Evolutionary conservation across 208 protist species (phyloP).

Genomic region (Ichthyophonus hoferi): DNA sequence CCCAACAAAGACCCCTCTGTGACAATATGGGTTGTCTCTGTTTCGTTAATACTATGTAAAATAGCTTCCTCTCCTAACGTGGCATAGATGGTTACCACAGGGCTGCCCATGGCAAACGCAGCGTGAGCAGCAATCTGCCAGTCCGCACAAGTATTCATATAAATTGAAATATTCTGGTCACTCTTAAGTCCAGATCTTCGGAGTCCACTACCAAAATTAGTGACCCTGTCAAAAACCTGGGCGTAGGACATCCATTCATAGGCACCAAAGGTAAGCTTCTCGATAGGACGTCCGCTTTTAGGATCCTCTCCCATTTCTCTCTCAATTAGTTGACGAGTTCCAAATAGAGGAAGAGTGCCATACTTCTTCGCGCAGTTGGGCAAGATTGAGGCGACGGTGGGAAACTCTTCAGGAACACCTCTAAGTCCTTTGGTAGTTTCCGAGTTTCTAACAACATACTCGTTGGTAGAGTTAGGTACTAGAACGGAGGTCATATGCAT

Average conservation of each 20-base stretch:
- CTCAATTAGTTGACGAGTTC: neutral
- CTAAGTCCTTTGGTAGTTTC: too few relatives aligned
- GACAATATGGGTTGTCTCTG: neutral
- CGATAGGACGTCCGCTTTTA: neutral
- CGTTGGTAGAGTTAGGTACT: neutral
- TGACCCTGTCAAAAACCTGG: neutral
- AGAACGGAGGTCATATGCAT: neutral
- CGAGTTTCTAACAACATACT: neutral
- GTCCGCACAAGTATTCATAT: slow-evolving; percentile 16
- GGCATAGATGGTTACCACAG: slow-evolving; percentile 13
- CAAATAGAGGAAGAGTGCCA: neutral
- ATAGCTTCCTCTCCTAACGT: slow-evolving; percentile 23
- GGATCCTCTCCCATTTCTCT: neutral
- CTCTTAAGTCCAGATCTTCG: neutral
- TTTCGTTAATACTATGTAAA: slow-evolving; percentile 12
- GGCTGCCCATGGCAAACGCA: neutral
- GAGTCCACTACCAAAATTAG: slow-evolving; percentile 8
- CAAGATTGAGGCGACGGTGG: neutral
- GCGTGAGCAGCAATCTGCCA: slow-evolving; percentile 28
- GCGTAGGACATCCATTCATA: slow-evolving; percentile 12
- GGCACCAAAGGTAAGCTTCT: neutral
- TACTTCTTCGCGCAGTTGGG: neutral
- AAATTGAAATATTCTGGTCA: neutral
- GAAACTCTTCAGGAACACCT: too few relatives aligned
- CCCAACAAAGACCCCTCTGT: neutral